Base-by-base conservation (phyloP, 2,329 filamentous ascomycete species). In the Fonsecaea multimorphosa region DNA sequence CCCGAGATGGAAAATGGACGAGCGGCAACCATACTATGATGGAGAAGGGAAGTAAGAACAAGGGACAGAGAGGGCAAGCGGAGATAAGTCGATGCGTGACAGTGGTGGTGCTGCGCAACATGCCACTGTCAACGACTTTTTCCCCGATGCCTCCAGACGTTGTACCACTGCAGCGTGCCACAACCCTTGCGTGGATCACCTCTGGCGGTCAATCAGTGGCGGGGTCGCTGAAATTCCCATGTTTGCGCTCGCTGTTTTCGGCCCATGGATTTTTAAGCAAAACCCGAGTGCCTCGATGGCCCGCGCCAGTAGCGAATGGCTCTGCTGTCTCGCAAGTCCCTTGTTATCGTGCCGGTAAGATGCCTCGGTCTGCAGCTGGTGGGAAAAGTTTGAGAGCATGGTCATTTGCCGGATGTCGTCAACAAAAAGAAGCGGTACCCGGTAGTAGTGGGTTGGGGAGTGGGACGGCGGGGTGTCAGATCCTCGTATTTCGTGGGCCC, bases 1-100 rank as follows among this genome's bases (percentile, higher is more conserved):
- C 27, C 27, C 31, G 36, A 44, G 12, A 54, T 56, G 34, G 57
- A n/a, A 59, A 32, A 52, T 55, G 57, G 58, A 52, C 11, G 27
- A 60, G 58, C 58, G 46, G 58, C 46, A 40, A 19, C 49, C 22
- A 44, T 52, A 60, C 58, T 27, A 38, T 8, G n/a, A 53, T 52
- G 46, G 58, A 60, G 58, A 60, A 60, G 44, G 22, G 32, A n/a
- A n/a, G 24, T 12, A 49, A 49, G 44, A 24, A 49, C 5, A 49
- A 49, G 2, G 22, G 12, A 16, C 12, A 4, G 7, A 9, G 19
- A 24, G 44, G 16, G n/a, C 16, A 40, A 24, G 19, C 55, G 55
- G 55, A 58, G 55, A 58, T 58, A 44, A 44, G 36, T 2, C 34
- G 9, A 58, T 38, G 27, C 31, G 40, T 14, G 36, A 44, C 29